Percentiles rank a stretch among this genome's conserved stretches.
Conservation (phyloP, 177 flowering plant species). For the Vitis hybrid region DNA sequence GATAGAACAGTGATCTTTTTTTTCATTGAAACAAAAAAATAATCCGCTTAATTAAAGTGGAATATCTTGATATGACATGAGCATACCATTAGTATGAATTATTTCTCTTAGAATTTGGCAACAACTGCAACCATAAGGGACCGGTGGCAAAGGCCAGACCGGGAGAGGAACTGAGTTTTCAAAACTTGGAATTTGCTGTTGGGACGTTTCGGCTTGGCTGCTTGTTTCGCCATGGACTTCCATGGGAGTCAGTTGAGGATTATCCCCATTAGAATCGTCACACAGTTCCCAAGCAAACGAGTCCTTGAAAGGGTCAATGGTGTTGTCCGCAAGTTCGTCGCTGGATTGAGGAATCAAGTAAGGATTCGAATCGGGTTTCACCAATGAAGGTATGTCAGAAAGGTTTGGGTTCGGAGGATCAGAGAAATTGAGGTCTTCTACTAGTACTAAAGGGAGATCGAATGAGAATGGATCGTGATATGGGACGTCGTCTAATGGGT, state of each 20-base stretch:
- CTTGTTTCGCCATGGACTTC: not conserved
- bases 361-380: not conserved
- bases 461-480: slow-evolving; percentile 21
- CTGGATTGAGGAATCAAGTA: not conserved
- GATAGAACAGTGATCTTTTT: no score
- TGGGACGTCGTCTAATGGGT: slow-evolving; percentile 14
- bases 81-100: slow-evolving; percentile 42
- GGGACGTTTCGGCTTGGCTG: not conserved
- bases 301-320: slow-evolving; percentile 9
- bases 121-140: slow-evolving; percentile 39
- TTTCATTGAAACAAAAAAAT: not conserved
- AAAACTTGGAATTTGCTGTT: not conserved
- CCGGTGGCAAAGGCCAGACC: slow-evolving; percentile 24
- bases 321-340: not conserved
- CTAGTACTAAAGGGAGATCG: slow-evolving; percentile 1
- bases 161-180: slow-evolving; percentile 4
- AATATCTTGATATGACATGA: not conserved
- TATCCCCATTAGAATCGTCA: not conserved
- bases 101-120: slow-evolving; percentile 59
- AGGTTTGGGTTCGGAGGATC: not conserved
- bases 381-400: not conserved
- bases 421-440: not conserved
- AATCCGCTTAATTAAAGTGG: not conserved
- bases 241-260: slow-evolving; percentile 7
- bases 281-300: slow-evolving; percentile 2